phyloP scores from a whole-genome alignment of 352 stramenopile species.

The Globisporangium heterothallicum region DNA sequence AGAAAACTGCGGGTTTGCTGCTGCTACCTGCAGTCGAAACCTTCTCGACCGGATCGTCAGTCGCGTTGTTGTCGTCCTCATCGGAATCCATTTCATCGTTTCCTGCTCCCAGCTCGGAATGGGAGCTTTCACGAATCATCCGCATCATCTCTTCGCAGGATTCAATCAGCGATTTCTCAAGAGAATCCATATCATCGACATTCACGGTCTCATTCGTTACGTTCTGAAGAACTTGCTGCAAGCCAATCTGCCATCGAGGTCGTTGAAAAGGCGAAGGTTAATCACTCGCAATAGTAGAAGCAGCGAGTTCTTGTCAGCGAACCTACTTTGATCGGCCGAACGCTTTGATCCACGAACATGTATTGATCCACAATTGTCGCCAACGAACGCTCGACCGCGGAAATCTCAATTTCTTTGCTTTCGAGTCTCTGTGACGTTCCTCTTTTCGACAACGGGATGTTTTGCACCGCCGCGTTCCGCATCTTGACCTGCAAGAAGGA shows the following conservation, averaged over 20 bases:
- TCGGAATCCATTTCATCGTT: neutral
- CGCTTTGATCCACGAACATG: slow-evolving; percentile 75
- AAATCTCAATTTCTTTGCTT: slow-evolving; percentile 66
- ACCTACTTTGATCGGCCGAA: slow-evolving; percentile 72
- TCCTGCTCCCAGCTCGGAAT: neutral
- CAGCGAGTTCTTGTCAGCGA: too few relatives aligned
- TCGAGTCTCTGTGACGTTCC: slow-evolving; percentile 63
- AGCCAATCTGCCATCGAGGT: slow-evolving; percentile 41
- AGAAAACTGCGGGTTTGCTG: slow-evolving; percentile 20
- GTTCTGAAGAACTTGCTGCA: slow-evolving; percentile 79
- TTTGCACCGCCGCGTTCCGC: slow-evolving; percentile 38
- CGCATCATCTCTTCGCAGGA: slow-evolving; percentile 77
- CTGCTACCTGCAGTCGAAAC: neutral
- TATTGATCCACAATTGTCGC: slow-evolving; percentile 77
- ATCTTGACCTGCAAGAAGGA: slow-evolving; percentile 28
- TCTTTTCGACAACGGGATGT: slow-evolving; percentile 53
- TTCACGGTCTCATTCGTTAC: slow-evolving; percentile 67
- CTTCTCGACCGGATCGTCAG: slow-evolving; percentile 11
- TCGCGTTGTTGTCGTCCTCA: slow-evolving; percentile 1
- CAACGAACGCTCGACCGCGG: slow-evolving; percentile 46
- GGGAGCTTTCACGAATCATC: slow-evolving; percentile 34
- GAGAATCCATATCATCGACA: slow-evolving; percentile 49
- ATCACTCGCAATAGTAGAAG: too few relatives aligned
- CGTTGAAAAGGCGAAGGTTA: neutral
- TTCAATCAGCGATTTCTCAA: slow-evolving; percentile 53